Base-by-base conservation (phyloP, 495 filamentous ascomycete species). In the Lindgomyces ingoldianus region DNA sequence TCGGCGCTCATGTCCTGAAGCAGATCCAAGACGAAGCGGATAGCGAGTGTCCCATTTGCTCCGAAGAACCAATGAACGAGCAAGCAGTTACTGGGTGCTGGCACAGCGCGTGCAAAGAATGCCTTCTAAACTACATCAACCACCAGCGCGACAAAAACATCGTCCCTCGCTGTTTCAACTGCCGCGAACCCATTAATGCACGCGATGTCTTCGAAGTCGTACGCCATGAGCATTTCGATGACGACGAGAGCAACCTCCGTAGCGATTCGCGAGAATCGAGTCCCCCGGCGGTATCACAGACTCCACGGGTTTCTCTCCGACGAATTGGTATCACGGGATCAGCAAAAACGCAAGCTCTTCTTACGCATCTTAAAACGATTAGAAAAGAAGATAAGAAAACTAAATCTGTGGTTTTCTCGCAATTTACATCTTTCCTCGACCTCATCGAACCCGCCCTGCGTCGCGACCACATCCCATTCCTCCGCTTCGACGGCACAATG, bases 351-450 rank as follows among this genome's bases (percentile, higher is more conserved):
- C 84, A 88, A 25, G 80, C 90, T 0, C 79, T 98, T 3, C 81
- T 96, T 73, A 81, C 80, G 47, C 85, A 91, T 52, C 84, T 98
- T 10, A 84, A 85, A 45, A 75, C 80, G 24, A 73, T 94, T 3
- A 85, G 89, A 9, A 78, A 73, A 45, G 78, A 81, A 19, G 74
- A 81, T 44, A 82, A 89, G 0, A 79, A 76, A 44, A 89, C 86
- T n/a, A 97, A 97, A 79, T 90, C 89, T 26, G 91, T 96, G 42
- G 86, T 98, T 53, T 98, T 98, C 77, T 91, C 87, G 64, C 94
- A 98, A 75, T 98, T 98, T 74, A 98, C 94, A 10, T 92, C 91
- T 0, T 98, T 98, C 75, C 85, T 98, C 56, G 88, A 93, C 68
- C 85, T 98, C 12, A 91, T 98, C 70, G 85, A 89, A 55, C 87